Percentiles rank a stretch among this genome's conserved stretches.
phyloP scores from a whole-genome alignment of 2,329 filamentous ascomycete species.

The Pestalotiopsis sp. region DNA sequence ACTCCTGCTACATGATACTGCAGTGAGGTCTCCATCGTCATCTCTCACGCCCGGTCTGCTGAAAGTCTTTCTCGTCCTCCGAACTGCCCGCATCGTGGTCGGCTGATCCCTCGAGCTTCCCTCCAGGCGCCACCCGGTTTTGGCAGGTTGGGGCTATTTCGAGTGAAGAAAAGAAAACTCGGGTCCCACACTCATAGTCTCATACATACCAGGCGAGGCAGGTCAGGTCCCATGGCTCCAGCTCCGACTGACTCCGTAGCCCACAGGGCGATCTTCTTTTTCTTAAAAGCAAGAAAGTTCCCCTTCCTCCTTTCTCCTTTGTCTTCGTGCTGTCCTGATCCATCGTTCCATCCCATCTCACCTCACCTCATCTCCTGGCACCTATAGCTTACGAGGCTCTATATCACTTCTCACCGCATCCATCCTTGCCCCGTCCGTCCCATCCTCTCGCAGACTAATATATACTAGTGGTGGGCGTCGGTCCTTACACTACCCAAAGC shows the following conservation, averaged over 20 bases:
- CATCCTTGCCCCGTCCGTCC: neutral
- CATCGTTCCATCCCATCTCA: neutral
- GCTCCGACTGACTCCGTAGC: neutral
- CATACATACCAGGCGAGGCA: constrained; percentile 1
- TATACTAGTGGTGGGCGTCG: neutral
- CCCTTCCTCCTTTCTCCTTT: neutral
- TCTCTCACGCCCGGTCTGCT: neutral
- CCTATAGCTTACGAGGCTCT: neutral
- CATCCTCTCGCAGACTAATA: neutral
- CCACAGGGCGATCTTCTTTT: neutral
- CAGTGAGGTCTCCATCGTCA: neutral
- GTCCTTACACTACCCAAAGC: neutral
- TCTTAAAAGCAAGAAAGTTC: neutral
- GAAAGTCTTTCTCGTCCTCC: neutral
- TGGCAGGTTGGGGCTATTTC: neutral
- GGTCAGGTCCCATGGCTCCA: neutral
- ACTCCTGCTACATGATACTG: neutral
- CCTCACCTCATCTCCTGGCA: neutral
- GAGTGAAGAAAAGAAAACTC: neutral
- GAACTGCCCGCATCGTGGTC: neutral
- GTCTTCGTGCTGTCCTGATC: neutral
- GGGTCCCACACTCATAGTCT: neutral
- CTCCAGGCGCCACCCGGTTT: constrained; percentile 2
- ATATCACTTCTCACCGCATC: neutral
- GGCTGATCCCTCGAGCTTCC: constrained; percentile 3